A percentile compares a stretch with the other conserved stretches of the same genome.
Conservation (phyloP, 2,329 filamentous ascomycete genomes). For the Pyrenochaeta sp. region DNA sequence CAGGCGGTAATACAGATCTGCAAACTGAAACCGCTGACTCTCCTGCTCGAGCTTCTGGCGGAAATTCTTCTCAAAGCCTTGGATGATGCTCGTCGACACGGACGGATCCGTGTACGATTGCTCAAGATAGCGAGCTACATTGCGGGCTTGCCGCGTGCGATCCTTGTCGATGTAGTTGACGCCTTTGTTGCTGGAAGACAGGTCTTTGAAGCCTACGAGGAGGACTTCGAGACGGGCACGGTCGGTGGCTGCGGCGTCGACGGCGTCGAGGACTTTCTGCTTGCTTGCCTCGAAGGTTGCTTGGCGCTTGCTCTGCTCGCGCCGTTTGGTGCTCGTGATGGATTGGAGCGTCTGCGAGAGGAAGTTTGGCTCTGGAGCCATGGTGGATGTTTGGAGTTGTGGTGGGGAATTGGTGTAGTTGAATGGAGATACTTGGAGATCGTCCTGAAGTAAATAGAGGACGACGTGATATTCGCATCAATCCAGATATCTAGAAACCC, state of each 20-base stretch:
- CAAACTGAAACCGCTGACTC: slow-evolving; percentile 20
- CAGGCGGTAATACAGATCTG: slow-evolving; percentile 24
- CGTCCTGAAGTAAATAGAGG: too few species aligned
- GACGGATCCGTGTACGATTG: slow-evolving; percentile 20
- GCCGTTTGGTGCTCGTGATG: slow-evolving; percentile 22
- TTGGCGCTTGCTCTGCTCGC: slow-evolving; percentile 21
- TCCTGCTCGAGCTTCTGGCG: slow-evolving; percentile 22
- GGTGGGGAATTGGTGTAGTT: too few species aligned
- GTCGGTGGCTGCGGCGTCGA: slow-evolving; percentile 7
- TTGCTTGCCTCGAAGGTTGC: slow-evolving; percentile 19
- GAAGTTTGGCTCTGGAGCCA: slow-evolving; percentile 19
- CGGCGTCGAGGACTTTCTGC: slow-evolving; percentile 8
- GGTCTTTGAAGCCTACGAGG: slow-evolving; percentile 12
- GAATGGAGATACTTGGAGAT: neutral
- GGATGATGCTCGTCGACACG: slow-evolving; percentile 11
- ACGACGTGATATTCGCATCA: neutral
- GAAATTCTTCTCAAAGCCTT: slow-evolving; percentile 13
- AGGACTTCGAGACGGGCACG: slow-evolving; percentile 11
- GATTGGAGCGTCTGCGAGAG: slow-evolving; percentile 26
- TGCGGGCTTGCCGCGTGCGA: slow-evolving; percentile 9
- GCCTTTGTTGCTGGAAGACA: slow-evolving; percentile 21
- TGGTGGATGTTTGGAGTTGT: neutral
- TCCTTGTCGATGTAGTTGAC: slow-evolving; percentile 16
- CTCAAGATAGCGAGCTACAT: slow-evolving; percentile 18
- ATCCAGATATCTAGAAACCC: too few species aligned